Conservation (phyloP, 2,329 filamentous ascomycete genomes). For the Fusarium virguliforme region DNA sequence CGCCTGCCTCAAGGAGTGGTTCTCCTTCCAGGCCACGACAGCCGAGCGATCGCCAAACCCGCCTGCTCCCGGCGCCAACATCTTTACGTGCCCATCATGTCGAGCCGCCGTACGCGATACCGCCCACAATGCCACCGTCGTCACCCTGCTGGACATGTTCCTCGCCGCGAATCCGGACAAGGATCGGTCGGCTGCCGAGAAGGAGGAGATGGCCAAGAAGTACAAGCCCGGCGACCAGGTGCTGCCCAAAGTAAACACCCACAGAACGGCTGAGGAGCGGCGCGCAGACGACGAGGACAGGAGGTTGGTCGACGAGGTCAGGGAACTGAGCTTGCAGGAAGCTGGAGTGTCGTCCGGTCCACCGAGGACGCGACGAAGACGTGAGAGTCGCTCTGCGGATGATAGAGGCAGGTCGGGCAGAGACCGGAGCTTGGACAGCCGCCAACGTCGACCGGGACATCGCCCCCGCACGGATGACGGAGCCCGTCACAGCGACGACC, state of each 20-base stretch:
- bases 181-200: constrained; percentile 79
- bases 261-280: constrained; percentile 68
- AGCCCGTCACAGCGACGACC: constrained; percentile 53
- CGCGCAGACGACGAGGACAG: constrained; percentile 77
- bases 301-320: constrained; percentile 79
- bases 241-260: constrained; percentile 73
- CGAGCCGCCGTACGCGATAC: constrained; percentile 89
- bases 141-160: constrained; percentile 91
- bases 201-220: constrained; percentile 79
- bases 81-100: constrained; percentile 94
- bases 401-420: constrained; percentile 54
- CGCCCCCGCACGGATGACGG: constrained; percentile 49
- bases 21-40: constrained; percentile 80
- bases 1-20: constrained; percentile 97
- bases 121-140: constrained; percentile 90
- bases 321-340: constrained; percentile 81
- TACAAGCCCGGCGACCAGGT: constrained; percentile 89
- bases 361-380: constrained; percentile 51
- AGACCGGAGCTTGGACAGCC: constrained; percentile 53
- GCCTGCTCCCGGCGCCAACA: constrained; percentile 63
- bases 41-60: constrained; percentile 67
- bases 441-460: constrained; percentile 50
- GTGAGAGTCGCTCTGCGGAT: constrained; percentile 57
- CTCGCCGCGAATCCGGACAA: constrained; percentile 84
- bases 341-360: constrained; percentile 65